Evolutionary conservation across 202 grass and related monocot species (phyloP), one percentile per base, ranked within the genome.

Genomic region (Elaeis oleifera): DNA sequence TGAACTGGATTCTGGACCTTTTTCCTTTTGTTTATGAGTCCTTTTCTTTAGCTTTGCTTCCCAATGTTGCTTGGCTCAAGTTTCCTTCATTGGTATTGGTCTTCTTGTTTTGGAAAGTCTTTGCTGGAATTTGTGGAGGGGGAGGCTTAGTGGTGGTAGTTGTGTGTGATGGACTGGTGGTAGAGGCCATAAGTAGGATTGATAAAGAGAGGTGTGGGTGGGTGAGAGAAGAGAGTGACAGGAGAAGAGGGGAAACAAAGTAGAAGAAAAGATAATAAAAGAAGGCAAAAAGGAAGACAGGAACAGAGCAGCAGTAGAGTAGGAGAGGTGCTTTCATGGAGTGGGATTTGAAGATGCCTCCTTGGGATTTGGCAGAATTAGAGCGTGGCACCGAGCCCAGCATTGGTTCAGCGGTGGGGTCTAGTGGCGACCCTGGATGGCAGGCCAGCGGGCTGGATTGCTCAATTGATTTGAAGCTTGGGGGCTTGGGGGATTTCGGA

Each of bases 361-460:
- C 65, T 15, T 90, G 88, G 83, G 73, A 70, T 23, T 51, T 70
- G 51, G 60, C 68, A 54, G 80, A 76, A 50, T 53, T 81, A 52
- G 79, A 56, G 15, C 26, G 22, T 8, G 67, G 83, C 55, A 50
- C 29, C 49, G 36, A 44, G 51, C 71, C 9, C 71, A 78, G 65
- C 85, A 39, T 44, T 13, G 36, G 36, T 2, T 44, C 36, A 13
- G 36, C 11, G 36, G 36, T 44, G 9, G 36, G 36, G 8, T 44
- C 36, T 44, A 44, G 36, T 9, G 3, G 59, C 63, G 49, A 24
- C 71, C 52, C 44, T 50, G 31, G 22, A 65, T 58, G 23, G 19
- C 50, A 51, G 25, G 58, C 39, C 73, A 64, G 26, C 1, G 9
- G 36, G 9, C 36, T 44, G 36, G 83, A 86, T 59, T 86, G 84